phyloP scores from a whole-genome alignment of 225 moss, liverwort and hornwort genomes.

The Ulota crispa region DNA sequence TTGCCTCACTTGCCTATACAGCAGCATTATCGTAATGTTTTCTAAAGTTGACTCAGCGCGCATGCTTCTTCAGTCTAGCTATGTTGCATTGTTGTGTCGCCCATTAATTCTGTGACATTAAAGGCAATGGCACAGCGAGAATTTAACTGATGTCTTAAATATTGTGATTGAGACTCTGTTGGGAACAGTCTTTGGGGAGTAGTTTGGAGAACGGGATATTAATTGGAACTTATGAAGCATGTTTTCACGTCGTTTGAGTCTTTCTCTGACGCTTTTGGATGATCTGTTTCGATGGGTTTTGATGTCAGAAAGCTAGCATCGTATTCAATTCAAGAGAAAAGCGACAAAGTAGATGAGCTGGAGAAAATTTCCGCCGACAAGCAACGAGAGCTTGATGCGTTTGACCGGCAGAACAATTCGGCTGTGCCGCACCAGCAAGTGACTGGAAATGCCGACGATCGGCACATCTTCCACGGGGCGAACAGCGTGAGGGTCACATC shows the following conservation, averaged over 20 bases:
- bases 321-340: constrained; percentile 67
- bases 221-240: not conserved
- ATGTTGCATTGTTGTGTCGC: not conserved
- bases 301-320: constrained; percentile 55
- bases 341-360: constrained; percentile 57
- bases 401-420: constrained; percentile 81
- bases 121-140: not conserved
- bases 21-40: not conserved
- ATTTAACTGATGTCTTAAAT: not conserved
- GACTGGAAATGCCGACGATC: constrained; percentile 41
- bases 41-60: not conserved
- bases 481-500: constrained; percentile 80
- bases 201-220: not conserved
- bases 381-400: constrained; percentile 74
- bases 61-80: not conserved
- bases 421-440: constrained; percentile 73
- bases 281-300: constrained; percentile 1
- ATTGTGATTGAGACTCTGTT: not conserved
- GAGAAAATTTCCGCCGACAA: constrained; percentile 61
- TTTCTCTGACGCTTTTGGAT: constrained; percentile 1
- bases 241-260: not conserved
- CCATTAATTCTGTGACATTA: not conserved
- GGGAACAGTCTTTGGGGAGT: not conserved
- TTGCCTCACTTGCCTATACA: not conserved
- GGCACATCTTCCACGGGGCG: constrained; percentile 69